Evolutionary conservation across 148 eudicot species (phyloP).

Genomic region (Limonium bicolor): DNA sequence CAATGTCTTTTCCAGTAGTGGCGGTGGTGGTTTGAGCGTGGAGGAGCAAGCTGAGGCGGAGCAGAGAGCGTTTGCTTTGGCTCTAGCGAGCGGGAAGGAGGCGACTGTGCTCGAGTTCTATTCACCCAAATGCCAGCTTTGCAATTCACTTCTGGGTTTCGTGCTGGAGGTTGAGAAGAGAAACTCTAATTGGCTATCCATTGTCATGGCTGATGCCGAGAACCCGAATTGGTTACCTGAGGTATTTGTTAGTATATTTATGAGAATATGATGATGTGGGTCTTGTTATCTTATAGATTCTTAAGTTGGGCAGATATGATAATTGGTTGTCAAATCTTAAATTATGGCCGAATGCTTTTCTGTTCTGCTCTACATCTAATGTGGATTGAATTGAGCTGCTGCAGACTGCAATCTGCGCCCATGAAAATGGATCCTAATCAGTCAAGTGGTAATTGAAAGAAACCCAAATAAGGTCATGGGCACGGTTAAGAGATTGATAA

Average conservation of each 20-base stretch:
- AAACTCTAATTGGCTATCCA: slow-evolving; percentile 69
- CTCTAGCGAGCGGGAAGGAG: slow-evolving; percentile 60
- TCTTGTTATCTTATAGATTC: not conserved
- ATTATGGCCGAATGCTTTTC: not conserved
- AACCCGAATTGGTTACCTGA: slow-evolving; percentile 85
- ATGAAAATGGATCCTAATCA: not conserved
- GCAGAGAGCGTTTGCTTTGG: slow-evolving; percentile 75
- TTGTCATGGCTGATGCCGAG: slow-evolving; percentile 94
- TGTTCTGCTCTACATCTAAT: not conserved
- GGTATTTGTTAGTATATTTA: slow-evolving; percentile 23
- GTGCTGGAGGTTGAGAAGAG: slow-evolving; percentile 61
- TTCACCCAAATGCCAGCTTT: slow-evolving; percentile 78
- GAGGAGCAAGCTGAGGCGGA: slow-evolving; percentile 82
- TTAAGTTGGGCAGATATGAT: not conserved
- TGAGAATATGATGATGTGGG: not conserved
- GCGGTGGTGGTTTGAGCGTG: slow-evolving; percentile 14
- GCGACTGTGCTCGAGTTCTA: slow-evolving; percentile 77
- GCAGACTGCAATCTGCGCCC: not conserved
- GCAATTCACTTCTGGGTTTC: slow-evolving; percentile 68
- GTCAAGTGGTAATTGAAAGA: not conserved
- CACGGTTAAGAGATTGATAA: not conserved
- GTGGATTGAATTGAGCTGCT: not conserved
- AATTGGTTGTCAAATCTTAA: not conserved
- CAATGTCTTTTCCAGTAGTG: not conserved
- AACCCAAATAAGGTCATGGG: not conserved